Evolutionary conservation across 352 stramenopile genomes (phyloP).

Genomic region (Pythium dissimile): DNA sequence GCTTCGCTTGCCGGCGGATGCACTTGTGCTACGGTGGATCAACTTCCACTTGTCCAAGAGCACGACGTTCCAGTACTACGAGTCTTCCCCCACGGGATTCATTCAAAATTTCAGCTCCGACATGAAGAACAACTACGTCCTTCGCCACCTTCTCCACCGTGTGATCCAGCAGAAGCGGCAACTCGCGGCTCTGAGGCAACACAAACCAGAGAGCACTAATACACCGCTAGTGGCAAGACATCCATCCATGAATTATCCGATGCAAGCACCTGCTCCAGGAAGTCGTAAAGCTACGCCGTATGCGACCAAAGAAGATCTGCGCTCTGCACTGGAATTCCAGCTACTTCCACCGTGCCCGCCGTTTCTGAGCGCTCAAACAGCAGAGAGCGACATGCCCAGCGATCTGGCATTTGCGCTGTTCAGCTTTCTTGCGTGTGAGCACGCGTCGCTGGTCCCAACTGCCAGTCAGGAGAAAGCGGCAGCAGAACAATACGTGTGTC

Average conservation of each 20-base stretch:
- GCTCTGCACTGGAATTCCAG: slow-evolving; percentile 29
- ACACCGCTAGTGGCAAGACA: too few species aligned
- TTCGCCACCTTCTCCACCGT: slow-evolving; percentile 49
- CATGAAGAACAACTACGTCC: slow-evolving; percentile 51
- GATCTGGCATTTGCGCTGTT: slow-evolving; percentile 65
- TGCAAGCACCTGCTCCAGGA: background rate
- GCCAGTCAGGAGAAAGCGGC: background rate
- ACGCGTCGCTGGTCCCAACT: slow-evolving; percentile 31
- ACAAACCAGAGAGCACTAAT: background rate
- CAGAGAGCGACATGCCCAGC: slow-evolving; percentile 31
- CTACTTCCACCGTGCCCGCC: slow-evolving; percentile 38
- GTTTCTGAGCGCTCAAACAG: slow-evolving; percentile 36
- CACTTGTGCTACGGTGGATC: slow-evolving; percentile 69
- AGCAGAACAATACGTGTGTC: slow-evolving; percentile 17
- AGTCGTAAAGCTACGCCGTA: slow-evolving; percentile 22
- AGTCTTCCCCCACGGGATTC: slow-evolving; percentile 24
- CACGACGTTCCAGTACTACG: slow-evolving; percentile 26
- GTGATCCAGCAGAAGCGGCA: slow-evolving; percentile 21
- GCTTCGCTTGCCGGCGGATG: slow-evolving; percentile 42
- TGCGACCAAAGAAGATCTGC: slow-evolving; percentile 38
- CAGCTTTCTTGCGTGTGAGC: slow-evolving; percentile 53
- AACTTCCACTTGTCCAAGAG: slow-evolving; percentile 58
- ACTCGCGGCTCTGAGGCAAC: background rate
- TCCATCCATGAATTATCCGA: too few species aligned
- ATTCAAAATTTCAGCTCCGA: slow-evolving; percentile 73